phyloP scores from a whole-genome alignment of 1,284 basidiomycete species.

The Rhodotorula sp. region DNA sequence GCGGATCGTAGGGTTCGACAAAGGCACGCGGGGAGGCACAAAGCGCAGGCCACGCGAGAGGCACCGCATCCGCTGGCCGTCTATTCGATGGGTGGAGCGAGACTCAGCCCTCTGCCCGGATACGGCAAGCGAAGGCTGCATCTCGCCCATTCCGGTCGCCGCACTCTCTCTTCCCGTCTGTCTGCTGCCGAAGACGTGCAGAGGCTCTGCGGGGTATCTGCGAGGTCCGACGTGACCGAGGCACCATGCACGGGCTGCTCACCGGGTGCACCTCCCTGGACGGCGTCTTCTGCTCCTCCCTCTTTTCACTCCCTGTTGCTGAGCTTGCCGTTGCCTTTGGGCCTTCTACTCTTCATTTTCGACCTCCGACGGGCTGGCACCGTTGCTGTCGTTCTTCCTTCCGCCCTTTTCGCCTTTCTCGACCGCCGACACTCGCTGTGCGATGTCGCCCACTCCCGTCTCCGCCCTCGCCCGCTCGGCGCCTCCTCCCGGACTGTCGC shows the following conservation, averaged over 20 bases:
- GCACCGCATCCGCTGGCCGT: not conserved
- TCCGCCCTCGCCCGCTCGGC: not conserved
- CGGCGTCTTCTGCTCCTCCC: not conserved
- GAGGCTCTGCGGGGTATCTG: not conserved
- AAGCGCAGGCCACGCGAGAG: not conserved
- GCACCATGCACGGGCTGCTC: not conserved
- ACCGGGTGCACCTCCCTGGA: not conserved
- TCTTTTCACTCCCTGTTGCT: not conserved
- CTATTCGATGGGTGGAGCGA: not conserved
- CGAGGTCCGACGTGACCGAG: not conserved
- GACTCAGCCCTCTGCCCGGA: not conserved
- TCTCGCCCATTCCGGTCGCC: not conserved
- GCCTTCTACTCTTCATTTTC: too few species aligned
- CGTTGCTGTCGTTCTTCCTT: not conserved
- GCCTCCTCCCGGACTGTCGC: not conserved
- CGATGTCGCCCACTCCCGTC: constrained; percentile 7
- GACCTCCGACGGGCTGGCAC: not conserved
- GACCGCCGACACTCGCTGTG: not conserved
- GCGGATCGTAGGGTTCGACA: not conserved
- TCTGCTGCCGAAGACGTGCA: not conserved
- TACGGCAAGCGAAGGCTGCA: not conserved
- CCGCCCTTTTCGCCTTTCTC: not conserved
- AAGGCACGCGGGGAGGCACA: not conserved
- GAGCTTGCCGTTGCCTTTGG: not conserved
- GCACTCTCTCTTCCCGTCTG: not conserved